Evolutionary conservation across 352 stramenopile species (phyloP), one percentile per base, ranked within the genome.

Genomic region (Saprolegnia parasitica): DNA sequence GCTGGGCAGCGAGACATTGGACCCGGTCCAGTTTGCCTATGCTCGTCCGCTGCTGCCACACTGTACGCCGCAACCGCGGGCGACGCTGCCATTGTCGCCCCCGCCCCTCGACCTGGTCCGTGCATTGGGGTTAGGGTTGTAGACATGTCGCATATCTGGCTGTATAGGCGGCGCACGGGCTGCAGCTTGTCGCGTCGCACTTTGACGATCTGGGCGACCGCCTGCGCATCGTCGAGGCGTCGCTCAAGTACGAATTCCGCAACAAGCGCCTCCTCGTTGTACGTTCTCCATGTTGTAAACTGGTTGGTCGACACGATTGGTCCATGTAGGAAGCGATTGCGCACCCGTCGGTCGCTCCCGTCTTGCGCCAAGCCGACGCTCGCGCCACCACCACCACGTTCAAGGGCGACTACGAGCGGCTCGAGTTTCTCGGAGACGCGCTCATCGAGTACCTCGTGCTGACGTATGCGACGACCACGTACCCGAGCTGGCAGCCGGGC

Each of bases 401-500:
- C 84, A 85, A 79, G 61, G 79, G 83, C n/a, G 83, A 96, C 67
- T 96, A 96, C 52, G 87, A 96, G 71, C 86, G 89, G 5, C 67
- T 96, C 9, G 89, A 96, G 70, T 96, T 94, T 63, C 72, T 96
- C 20, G 89, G 89, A 10, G 89, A 96, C 60, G 89, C 89, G 11
- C 77, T 96, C 56, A 92, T 96, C 58, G 89, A 95, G 71, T 96
- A 94, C 65, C 68, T 96, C 47, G 93, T 89, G 46, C 77, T 95
- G 16, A 89, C 87, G 16, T 93, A 96, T 65, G 87, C 84, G 1
- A 91, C 86, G 65, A 65, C 89, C 55, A 80, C 62, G 61, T 87
- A 91, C 62, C 77, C 80, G 35, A 78, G 74, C 63, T 95, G 87
- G 87, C 73, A 89, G n/a, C 87, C 85, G 2, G 84, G 87, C 9